Evolutionary conservation across 2,329 filamentous ascomycete species (phyloP), one percentile per base, ranked within the genome.

Genomic region (Ophiostoma triangulosporum): DNA sequence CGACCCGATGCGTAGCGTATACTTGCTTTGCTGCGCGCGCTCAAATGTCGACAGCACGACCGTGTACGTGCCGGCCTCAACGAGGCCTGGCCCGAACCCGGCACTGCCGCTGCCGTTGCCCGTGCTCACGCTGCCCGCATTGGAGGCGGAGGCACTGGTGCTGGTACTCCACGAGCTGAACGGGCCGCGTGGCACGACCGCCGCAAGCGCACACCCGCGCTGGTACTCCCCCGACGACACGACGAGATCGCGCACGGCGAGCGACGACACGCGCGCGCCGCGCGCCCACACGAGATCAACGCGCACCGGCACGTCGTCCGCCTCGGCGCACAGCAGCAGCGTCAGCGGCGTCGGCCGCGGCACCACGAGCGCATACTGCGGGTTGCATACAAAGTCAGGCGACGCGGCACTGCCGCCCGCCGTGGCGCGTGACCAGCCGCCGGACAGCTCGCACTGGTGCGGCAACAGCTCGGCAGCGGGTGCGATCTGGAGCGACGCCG

Each of bases 21-120:
- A 97, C 49, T 75, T 74, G 3, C 85, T 86, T 1, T 80, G 72
- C 63, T 94, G 87, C 8, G 84, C 84, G 0, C 84, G 76, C 58
- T 95, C 88, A 65, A 94, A 97, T 0, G 91, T 95, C 2, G 88
- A 95, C 64, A 86, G 91, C 6, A 96, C 84, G 54, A 95, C 75
- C 0, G 88, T 96, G 66, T 97, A 98, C 0, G 74, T 74, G 0
- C 91, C 91, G 1, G 79, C 70, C 36, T 82, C 80, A 17, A 95
- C 69, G 7, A 54, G n/a, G 14, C 57, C 57, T 0, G 54, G n/a
- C 2, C 57, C 57, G n/a, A 59, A 59, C 3, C 53, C 52, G 1
- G 58, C 55, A 26, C 55, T 58, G 12, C 56, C 57, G 24, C 48
- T 55, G 22, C 32, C 52, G 29, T 27, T 54, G 20, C 54, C 53